These are phyloP conservation scores for Paraconiothyrium sp. DNA, from an alignment of 2,329 filamentous ascomycete species.

Conservation along the genomic window DNA sequence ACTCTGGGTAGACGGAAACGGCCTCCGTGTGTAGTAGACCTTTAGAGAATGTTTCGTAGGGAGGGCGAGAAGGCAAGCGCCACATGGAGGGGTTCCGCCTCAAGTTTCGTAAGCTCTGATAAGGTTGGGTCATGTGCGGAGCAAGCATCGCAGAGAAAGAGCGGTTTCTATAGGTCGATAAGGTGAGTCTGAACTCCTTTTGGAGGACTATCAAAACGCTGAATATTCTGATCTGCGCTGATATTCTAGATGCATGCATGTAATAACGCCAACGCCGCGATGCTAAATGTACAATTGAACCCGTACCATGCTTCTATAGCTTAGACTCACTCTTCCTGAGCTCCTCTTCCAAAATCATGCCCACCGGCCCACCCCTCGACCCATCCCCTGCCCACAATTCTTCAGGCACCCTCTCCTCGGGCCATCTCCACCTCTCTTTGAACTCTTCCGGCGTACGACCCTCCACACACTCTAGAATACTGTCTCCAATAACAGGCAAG, in stretches of 20 bases:
- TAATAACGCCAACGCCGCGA: neutral
- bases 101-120: too few relatives aligned
- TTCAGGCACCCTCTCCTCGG: conserved; percentile 51
- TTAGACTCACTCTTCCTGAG: conserved; percentile 45
- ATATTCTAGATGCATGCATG: neutral
- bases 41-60: too few relatives aligned
- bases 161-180: too few relatives aligned
- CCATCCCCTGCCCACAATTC: conserved; percentile 50
- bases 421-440: conserved; percentile 69
- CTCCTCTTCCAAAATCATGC: conserved; percentile 53
- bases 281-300: neutral
- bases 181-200: too few relatives aligned
- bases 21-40: too few relatives aligned
- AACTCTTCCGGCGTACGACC: conserved; percentile 59
- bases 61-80: too few relatives aligned
- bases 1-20: too few relatives aligned
- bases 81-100: too few relatives aligned
- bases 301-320: conserved; percentile 30
- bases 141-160: too few relatives aligned
- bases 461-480: conserved; percentile 62
- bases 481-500: conserved; percentile 65
- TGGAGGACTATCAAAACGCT: too few relatives aligned
- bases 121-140: too few relatives aligned
- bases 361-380: conserved; percentile 48
- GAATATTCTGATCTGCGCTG: neutral